phyloP scores from a whole-genome alignment of 768 basidiomycete genomes.

The Hypholoma sublateritium region DNA sequence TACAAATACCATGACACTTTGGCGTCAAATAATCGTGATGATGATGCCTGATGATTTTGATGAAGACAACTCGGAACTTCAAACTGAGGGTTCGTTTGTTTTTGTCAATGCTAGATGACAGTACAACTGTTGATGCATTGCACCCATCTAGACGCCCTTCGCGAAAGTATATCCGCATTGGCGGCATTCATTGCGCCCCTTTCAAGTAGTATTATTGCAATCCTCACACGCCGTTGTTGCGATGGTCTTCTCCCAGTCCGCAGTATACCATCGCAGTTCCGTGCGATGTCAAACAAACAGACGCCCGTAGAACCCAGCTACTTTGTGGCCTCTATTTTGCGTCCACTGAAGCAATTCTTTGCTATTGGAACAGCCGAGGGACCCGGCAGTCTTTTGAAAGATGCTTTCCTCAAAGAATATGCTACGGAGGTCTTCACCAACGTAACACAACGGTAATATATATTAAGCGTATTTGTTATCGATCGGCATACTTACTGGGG shows the following conservation, averaged over 20 bases:
- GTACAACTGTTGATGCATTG: conserved; percentile 1
- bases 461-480: too few species aligned
- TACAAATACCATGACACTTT: conserved; percentile 52
- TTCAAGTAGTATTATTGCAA: conserved; percentile 61
- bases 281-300: conserved; percentile 77
- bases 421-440: conserved; percentile 68
- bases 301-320: conserved; percentile 79
- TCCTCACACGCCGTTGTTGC: conserved; percentile 79
- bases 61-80: conserved; percentile 31
- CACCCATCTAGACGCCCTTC: conserved; percentile 48
- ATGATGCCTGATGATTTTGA: conserved; percentile 51
- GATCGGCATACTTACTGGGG: too few species aligned
- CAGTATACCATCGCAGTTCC: conserved; percentile 87
- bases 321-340: conserved; percentile 80
- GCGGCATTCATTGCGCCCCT: conserved; percentile 54
- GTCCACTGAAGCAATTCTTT: conserved; percentile 78
- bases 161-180: conserved; percentile 48
- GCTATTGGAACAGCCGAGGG: conserved; percentile 57
- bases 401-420: conserved; percentile 48
- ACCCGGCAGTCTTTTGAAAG: conserved; percentile 57
- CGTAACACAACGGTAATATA: conserved; percentile 59
- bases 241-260: conserved; percentile 84
- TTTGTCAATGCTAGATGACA: not conserved
- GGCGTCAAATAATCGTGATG: conserved; percentile 64
- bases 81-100: conserved; percentile 51